Evolutionary conservation across 1,139 yeast species (phyloP).

Genomic region (Hansenula lynferdii): DNA sequence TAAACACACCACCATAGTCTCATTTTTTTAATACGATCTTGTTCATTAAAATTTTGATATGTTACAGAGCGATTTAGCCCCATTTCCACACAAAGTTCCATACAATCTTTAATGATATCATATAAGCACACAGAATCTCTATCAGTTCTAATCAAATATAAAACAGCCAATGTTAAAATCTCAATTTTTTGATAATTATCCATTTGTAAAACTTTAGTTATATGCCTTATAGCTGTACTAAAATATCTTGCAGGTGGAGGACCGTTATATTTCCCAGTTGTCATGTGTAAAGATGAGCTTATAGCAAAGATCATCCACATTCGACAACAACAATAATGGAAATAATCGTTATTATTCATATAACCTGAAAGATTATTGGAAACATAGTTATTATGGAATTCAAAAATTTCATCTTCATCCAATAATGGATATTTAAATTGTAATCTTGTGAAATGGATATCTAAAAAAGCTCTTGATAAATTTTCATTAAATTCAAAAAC

Average conservation of each 20-base stretch:
- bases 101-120: constrained; percentile 45
- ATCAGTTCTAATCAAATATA: constrained; percentile 52
- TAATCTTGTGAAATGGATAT: constrained; percentile 43
- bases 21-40: constrained; percentile 34
- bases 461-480: constrained; percentile 39
- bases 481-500: constrained; percentile 41
- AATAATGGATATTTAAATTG: constrained; percentile 48
- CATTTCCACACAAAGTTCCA: constrained; percentile 35
- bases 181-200: constrained; percentile 42
- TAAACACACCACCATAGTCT: constrained; percentile 59
- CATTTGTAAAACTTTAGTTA: constrained; percentile 37
- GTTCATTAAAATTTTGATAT: constrained; percentile 25
- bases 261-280: constrained; percentile 46
- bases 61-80: constrained; percentile 34
- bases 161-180: constrained; percentile 41
- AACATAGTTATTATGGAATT: constrained; percentile 40
- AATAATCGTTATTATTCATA: constrained; percentile 29
- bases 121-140: constrained; percentile 48
- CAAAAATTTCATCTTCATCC: constrained; percentile 41
- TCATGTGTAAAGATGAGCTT: constrained; percentile 42
- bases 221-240: constrained; percentile 50
- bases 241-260: constrained; percentile 45
- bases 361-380: constrained; percentile 26
- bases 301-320: constrained; percentile 47
- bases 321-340: constrained; percentile 45